Percentiles rank a stretch among this genome's conserved stretches.
These are phyloP conservation scores for Lolium multiflorum DNA, from an alignment of 176 grass and related monocot genomes.

Conservation along the genomic window DNA sequence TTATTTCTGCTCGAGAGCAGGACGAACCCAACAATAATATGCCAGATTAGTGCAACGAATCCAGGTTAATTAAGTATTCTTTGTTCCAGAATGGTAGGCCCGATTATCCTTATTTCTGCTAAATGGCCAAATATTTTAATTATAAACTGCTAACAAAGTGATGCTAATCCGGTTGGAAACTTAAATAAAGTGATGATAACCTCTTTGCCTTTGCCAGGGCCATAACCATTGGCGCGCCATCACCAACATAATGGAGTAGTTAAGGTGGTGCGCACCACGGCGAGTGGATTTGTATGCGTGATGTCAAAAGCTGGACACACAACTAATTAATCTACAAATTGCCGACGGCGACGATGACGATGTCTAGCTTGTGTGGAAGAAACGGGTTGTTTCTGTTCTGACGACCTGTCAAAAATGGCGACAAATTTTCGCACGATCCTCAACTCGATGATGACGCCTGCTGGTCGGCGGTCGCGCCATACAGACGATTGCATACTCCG, in stretches of 20 bases:
- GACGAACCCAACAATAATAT: no score
- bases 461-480: background rate
- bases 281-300: background rate
- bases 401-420: background rate
- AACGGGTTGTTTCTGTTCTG: background rate
- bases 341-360: background rate
- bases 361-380: background rate
- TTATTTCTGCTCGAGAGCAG: background rate
- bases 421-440: background rate
- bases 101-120: background rate
- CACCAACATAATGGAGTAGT: no score
- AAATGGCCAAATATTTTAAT: background rate
- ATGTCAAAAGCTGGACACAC: background rate
- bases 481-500: no score
- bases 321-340: background rate
- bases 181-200: no score
- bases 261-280: background rate
- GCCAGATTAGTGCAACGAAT: no score
- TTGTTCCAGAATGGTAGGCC: background rate
- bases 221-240: background rate
- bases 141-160: no score
- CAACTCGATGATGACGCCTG: background rate
- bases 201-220: background rate
- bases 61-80: background rate
- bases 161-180: background rate